Conservation (phyloP, 2,329 filamentous ascomycete species). For the Hawksworthiomyces lignivorus region DNA sequence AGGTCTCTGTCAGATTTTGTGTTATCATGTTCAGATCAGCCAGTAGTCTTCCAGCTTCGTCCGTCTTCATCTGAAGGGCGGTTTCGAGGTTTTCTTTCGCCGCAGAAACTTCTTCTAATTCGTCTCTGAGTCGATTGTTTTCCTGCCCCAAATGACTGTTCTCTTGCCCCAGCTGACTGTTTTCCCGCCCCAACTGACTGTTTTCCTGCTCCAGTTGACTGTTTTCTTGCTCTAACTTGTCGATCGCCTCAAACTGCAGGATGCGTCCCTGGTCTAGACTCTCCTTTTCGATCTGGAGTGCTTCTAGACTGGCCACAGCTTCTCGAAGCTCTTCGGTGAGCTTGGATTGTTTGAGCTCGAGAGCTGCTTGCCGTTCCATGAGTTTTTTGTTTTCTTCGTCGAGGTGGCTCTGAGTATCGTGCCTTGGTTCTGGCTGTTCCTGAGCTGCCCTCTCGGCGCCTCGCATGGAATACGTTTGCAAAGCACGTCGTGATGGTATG, state of each 20-base stretch:
- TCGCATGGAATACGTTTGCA: too few species aligned
- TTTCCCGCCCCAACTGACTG: too few species aligned
- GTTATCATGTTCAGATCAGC: background rate
- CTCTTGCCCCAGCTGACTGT: too few species aligned
- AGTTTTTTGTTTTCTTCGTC: too few species aligned
- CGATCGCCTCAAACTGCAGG: background rate
- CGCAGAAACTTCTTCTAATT: too few species aligned
- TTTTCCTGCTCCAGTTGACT: constrained; percentile 1
- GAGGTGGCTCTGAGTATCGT: constrained; percentile 8
- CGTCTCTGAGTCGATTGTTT: too few species aligned
- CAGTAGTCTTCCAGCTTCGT: background rate
- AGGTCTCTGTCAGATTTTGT: background rate
- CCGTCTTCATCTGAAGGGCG: background rate
- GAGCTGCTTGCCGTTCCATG: constrained; percentile 2
- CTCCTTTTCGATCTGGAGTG: constrained; percentile 3
- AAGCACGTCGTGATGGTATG: too few species aligned
- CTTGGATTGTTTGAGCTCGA: background rate
- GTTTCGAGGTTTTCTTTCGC: background rate
- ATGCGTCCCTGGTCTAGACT: background rate
- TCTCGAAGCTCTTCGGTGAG: constrained; percentile 1
- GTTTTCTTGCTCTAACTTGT: constrained; percentile 3
- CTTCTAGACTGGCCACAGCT: background rate
- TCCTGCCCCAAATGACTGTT: too few species aligned
- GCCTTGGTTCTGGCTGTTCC: background rate
- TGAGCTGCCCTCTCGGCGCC: too few species aligned